Evolutionary conservation across 352 stramenopile species (phyloP), one percentile per base, ranked within the genome.

Genomic region (Phytophthora constricta): DNA sequence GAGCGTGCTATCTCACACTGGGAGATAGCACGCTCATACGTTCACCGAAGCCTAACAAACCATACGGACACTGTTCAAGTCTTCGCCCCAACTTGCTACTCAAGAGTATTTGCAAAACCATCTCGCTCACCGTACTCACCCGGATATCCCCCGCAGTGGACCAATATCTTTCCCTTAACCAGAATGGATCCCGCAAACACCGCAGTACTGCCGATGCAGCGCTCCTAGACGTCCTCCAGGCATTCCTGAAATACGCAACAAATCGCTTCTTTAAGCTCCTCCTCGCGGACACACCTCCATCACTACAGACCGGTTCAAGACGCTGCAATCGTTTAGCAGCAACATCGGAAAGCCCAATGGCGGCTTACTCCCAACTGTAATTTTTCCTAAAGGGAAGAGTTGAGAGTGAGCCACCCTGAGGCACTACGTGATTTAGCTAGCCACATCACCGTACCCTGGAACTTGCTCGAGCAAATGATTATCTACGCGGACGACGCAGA

Each of bases 401-500:
- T 67, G 1, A 61, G 53, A 34, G 51, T 61, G 13, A 19, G 54
- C 4, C 61, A 61, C n/a, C 11, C 61, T 43, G 50, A 61, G 25
- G 50, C 50, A 34, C 19, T 67, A 3, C 7, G 50, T 4, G 50
- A 67, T 16, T 13, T 61, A n/a, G 46, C 45, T 10, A 31, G 0
- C 33, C 28, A 58, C 10, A 13, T 27, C 10, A 23, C 8, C 1
- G 26, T 62, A 9, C 13, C 33, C 0, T 33, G 2, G 1, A 4
- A 57, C 17, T 26, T 68, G 31, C 25, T 63, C 3, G 17, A 62
- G 20, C 22, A 68, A 16, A 68, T 68, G 50, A 39, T 62, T 3
- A 19, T 68, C 0, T 66, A 62, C 14, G 61, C 61, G 0, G 61
- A 62, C 19, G 61, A 68, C 14, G 61, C 51, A 5, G 52, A 68